These are phyloP conservation scores for Candida ponderosae DNA, from an alignment of 805 yeast genomes.

Conservation along the genomic window DNA sequence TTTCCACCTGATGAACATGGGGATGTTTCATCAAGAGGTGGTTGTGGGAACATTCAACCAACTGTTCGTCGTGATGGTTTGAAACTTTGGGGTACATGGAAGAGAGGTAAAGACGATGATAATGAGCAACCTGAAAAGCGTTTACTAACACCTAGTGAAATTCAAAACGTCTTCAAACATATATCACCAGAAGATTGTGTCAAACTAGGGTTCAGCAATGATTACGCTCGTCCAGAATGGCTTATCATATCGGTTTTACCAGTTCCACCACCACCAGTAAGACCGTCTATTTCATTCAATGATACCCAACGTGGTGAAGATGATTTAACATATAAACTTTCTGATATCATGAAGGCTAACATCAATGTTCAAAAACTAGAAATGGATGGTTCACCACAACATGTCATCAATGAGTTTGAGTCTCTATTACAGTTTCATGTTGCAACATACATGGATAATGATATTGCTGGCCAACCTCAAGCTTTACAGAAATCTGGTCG, in stretches of 20 bases:
- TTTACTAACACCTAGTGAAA: slow-evolving; percentile 80
- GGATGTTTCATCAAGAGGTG: slow-evolving; percentile 67
- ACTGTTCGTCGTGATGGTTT: slow-evolving; percentile 92
- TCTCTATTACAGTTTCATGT: slow-evolving; percentile 93
- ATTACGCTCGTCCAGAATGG: slow-evolving; percentile 99
- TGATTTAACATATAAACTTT: slow-evolving; percentile 94
- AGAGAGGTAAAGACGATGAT: slow-evolving; percentile 73
- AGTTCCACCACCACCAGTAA: slow-evolving; percentile 99
- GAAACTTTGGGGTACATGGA: slow-evolving; percentile 98
- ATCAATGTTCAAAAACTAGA: slow-evolving; percentile 95
- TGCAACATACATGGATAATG: slow-evolving; percentile 99
- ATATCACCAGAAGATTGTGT: slow-evolving; percentile 78
- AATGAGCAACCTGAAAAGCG: slow-evolving; percentile 91
- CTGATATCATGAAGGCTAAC: slow-evolving; percentile 94
- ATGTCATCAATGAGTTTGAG: slow-evolving; percentile 94
- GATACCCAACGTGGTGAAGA: slow-evolving; percentile 99
- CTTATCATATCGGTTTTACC: slow-evolving; percentile 94
- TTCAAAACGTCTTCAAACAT: slow-evolving; percentile 85
- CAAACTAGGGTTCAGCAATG: slow-evolving; percentile 85
- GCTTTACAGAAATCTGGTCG: slow-evolving; percentile 98
- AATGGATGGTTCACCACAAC: slow-evolving; percentile 99
- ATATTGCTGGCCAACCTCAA: slow-evolving; percentile 99
- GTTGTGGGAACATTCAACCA: slow-evolving; percentile 97
- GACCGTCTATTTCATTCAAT: slow-evolving; percentile 96
- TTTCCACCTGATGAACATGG: slow-evolving; percentile 52